A percentile compares a stretch with the other conserved stretches of the same genome.
These are phyloP conservation scores for Leptomonas pyrrhocoris DNA, from an alignment of 208 protist genomes.

Conservation along the genomic window DNA sequence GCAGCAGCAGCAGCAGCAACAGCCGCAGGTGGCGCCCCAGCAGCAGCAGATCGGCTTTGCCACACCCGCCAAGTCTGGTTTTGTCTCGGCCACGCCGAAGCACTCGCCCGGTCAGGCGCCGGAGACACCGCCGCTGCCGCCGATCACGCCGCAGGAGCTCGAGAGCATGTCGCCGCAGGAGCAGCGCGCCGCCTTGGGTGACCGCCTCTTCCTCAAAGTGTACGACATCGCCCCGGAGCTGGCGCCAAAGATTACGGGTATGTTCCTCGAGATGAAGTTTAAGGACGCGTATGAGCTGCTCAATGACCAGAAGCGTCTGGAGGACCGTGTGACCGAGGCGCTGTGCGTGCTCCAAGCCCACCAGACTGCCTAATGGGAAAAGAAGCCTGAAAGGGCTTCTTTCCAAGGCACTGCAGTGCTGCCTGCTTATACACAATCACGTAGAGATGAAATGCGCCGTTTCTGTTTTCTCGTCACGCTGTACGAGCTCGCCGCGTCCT, in stretches of 20 bases:
- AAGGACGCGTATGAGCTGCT: constrained; percentile 79
- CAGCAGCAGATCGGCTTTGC: constrained; percentile 48
- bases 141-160: constrained; percentile 85
- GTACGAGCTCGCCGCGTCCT: background rate
- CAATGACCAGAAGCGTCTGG: constrained; percentile 63
- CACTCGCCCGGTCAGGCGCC: constrained; percentile 60
- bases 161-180: constrained; percentile 86
- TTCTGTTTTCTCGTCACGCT: background rate
- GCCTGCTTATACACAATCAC: no score
- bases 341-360: constrained; percentile 78
- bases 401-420: no score
- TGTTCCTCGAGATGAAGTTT: constrained; percentile 86
- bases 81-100: constrained; percentile 62
- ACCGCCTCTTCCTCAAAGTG: constrained; percentile 89
- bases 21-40: constrained; percentile 24
- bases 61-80: constrained; percentile 50
- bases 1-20: constrained; percentile 29
- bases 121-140: constrained; percentile 82
- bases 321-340: constrained; percentile 81
- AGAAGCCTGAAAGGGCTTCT: background rate
- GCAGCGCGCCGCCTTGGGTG: constrained; percentile 90
- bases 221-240: constrained; percentile 82
- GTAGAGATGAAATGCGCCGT: no score
- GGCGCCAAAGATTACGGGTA: constrained; percentile 89
- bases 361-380: constrained; percentile 30